A percentile compares a stretch with the other conserved stretches of the same genome.
These are phyloP conservation scores for Scleromitrula shiraiana DNA, from an alignment of 2,329 filamentous ascomycete species.

Conservation along the genomic window DNA sequence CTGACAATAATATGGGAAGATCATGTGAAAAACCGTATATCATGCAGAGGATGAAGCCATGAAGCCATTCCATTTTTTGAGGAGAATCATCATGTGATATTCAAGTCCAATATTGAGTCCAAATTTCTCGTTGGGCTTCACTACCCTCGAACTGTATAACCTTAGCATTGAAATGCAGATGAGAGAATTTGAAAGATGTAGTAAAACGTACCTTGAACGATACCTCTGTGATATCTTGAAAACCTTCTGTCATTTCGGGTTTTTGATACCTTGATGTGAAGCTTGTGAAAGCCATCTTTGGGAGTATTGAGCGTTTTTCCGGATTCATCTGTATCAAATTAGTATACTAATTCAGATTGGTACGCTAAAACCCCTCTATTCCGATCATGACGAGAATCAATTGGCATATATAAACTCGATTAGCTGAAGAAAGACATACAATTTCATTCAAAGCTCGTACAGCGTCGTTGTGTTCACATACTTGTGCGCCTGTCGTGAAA, in stretches of 20 bases:
- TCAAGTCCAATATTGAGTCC: constrained; percentile 72
- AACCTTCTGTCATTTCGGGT: constrained; percentile 69
- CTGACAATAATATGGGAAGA: neutral
- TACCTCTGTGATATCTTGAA: constrained; percentile 67
- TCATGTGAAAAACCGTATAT: constrained; percentile 8
- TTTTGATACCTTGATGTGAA: constrained; percentile 67
- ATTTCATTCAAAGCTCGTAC: constrained; percentile 60
- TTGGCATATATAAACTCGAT: neutral
- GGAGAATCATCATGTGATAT: neutral
- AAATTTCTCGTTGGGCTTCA: constrained; percentile 59
- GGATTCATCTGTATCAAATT: constrained; percentile 59
- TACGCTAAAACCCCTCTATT: neutral
- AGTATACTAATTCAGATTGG: constrained; percentile 1
- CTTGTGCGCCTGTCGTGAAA: constrained; percentile 61
- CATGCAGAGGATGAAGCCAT: no score
- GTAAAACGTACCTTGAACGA: constrained; percentile 54
- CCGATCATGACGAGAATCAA: neutral
- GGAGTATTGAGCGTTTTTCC: constrained; percentile 65
- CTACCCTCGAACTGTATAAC: constrained; percentile 27
- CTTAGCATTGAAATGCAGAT: constrained; percentile 4
- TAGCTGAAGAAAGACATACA: constrained; percentile 18
- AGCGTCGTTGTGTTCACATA: constrained; percentile 76
- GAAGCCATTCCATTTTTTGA: no score
- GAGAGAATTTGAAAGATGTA: constrained; percentile 10
- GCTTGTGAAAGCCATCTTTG: constrained; percentile 69